Base-by-base conservation (phyloP, 352 stramenopile genomes). In the Saprolegnia diclina region DNA sequence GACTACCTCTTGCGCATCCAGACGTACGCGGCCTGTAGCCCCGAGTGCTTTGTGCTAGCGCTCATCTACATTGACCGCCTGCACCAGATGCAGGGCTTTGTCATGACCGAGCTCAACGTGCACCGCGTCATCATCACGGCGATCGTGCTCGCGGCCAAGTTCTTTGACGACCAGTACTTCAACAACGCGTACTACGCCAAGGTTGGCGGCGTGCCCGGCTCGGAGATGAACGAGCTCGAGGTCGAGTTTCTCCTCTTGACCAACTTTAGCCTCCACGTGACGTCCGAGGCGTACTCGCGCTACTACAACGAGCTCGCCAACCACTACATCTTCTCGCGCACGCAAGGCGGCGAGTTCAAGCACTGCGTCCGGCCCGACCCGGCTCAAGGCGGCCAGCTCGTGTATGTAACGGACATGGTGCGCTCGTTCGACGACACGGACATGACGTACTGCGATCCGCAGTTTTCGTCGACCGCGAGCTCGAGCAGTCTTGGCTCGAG, bases 141-240 rank as follows among this genome's bases (percentile, higher is more conserved):
- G 52, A 83, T 99, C 66, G 94, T 99, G 69, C 75, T 99, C 9
- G 96, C 96, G 6, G 96, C 97, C 67, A 99, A 99, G 81, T 99
- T 99, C 79, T 99, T 99, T 72, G 97, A 99, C 76, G 97, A 99
- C 83, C 93, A 98, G 53, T 99, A 99, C 81, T 99, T 98, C 77
- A 99, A 99, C 74, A 99, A 99, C 80, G 95, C 96, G 22, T 99
- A 99, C 85, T 99, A 99, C 75, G 94, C 97, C 19, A 99, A 99
- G 74, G 92, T 98, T 35, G 93, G 95, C 37, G 93, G 94, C 22
- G 91, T 93, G 52, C 80, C 94, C 10, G 94, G 94, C 64, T 82
- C 76, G 29, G 92, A 98, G 82, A 98, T 99, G 86, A 99, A 99
- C 81, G 88, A 94, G 56, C 84, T 99, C 10, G 96, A 99, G 74